Evolutionary conservation across 148 eudicot species (phyloP).

Genomic region (Vaccinium myrtillus): DNA sequence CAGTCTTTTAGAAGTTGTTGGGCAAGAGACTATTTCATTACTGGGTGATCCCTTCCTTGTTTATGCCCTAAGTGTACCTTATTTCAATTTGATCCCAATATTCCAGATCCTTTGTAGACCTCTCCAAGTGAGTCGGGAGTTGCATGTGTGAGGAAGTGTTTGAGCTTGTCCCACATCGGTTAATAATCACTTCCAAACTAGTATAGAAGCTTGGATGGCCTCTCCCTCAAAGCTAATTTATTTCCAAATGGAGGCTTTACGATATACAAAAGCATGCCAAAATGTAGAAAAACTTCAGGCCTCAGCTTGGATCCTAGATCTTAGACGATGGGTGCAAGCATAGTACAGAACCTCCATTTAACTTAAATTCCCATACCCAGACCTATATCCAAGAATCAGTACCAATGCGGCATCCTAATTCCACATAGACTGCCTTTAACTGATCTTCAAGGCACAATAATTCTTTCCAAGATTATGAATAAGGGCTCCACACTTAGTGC

Average conservation of each 20-base stretch:
- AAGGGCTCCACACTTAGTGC: neutral
- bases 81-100: neutral
- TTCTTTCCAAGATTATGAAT: neutral
- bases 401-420: neutral
- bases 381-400: neutral
- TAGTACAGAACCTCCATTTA: neutral
- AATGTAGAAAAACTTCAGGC: neutral
- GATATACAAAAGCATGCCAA: neutral
- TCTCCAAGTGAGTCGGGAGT: neutral
- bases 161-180: neutral
- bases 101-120: neutral
- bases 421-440: neutral
- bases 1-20: neutral
- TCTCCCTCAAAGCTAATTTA: neutral
- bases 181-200: neutral
- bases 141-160: neutral
- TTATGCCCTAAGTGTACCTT: neutral
- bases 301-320: slow-evolving; percentile 4
- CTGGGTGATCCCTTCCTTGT: neutral
- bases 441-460: neutral
- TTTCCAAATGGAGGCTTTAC: neutral
- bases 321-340: neutral
- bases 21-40: neutral
- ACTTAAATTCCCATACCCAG: neutral
- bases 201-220: neutral